Evolutionary conservation across 441 rosid genomes (phyloP), one percentile per base, ranked within the genome.

Genomic region (Syzygium malaccense): DNA sequence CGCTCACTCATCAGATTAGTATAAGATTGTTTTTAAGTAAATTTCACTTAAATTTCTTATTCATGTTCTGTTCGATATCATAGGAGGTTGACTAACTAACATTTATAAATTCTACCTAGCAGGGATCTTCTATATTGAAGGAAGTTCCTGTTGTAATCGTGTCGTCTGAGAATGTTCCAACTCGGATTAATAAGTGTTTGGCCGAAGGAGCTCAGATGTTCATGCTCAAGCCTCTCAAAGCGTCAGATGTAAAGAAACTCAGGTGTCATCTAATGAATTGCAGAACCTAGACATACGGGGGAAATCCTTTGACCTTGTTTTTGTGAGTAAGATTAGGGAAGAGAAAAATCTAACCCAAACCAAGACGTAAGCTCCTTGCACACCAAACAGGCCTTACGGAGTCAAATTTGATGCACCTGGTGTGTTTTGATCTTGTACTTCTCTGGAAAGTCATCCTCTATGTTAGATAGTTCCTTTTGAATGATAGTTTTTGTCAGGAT

Each of bases 161-260:
- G 95, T 97, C 99, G 41, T 97, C 98, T 5, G 99, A 96, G 92
- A 95, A 96, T 88, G 92, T 93, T 86, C 96, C 97, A 6, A 93
- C 97, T 79, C 94, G 96, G 5, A 92, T 96, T 84, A 93, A 92
- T 92, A 92, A 96, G 98, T 96, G 99, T 90, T 90, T 97, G 91
- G 94, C 94, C 88, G 96, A 96, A 90, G 98, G 99, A 85, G 99
- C 99, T 23, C 94, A 96, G 86, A 96, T 94, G 96, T 97, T 97
- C 92, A 95, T 96, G 93, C 93, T 95, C 87, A 97, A 97, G 95
- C 99, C 99, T 4, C 92, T 97, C 85, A 96, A 96, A 85, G 94
- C 89, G 88, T 93, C 98, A 3, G 99, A 97, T 88, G 97, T 96
- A 54, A 92, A 93, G 93, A 93, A 93, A 89, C 84, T 92, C 85